phyloP scores from a whole-genome alignment of 257 asterid species.

The Gentiana macrophylla region DNA sequence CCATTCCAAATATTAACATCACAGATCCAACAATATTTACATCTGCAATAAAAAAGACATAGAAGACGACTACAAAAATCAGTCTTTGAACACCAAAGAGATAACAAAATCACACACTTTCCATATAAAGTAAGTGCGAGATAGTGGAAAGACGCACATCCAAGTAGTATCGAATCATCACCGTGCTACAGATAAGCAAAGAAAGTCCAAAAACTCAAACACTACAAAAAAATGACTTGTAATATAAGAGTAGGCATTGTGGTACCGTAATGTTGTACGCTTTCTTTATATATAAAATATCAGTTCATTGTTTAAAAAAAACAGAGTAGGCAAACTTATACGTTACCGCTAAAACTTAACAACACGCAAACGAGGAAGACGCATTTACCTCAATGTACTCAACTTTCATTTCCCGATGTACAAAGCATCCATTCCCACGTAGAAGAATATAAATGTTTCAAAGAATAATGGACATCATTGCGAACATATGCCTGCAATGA shows the following conservation, averaged over 20 bases:
- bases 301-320: no score
- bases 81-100: no score
- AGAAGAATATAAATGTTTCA: slow-evolving; percentile 83
- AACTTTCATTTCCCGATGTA: slow-evolving; percentile 83
- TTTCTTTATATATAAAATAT: no score
- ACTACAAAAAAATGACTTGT: no score
- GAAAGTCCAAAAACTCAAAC: slow-evolving; percentile 44
- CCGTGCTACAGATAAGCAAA: slow-evolving; percentile 43
- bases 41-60: no score
- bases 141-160: slow-evolving; percentile 93
- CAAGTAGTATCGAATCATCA: slow-evolving; percentile 50
- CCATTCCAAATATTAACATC: no score
- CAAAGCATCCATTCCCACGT: slow-evolving; percentile 93
- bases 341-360: no score
- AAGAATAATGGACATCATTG: slow-evolving; percentile 77
- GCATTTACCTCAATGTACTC: slow-evolving; percentile 43
- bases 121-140: slow-evolving; percentile 23
- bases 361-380: no score
- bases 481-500: slow-evolving; percentile 73
- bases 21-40: no score
- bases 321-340: neutral
- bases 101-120: no score
- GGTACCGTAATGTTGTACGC: neutral
- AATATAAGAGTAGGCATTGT: neutral
- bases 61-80: no score